A percentile compares a stretch with the other conserved stretches of the same genome.
These are phyloP conservation scores for Biscogniauxia mediterranea DNA, from an alignment of 2,329 filamentous ascomycete genomes.

Conservation along the genomic window DNA sequence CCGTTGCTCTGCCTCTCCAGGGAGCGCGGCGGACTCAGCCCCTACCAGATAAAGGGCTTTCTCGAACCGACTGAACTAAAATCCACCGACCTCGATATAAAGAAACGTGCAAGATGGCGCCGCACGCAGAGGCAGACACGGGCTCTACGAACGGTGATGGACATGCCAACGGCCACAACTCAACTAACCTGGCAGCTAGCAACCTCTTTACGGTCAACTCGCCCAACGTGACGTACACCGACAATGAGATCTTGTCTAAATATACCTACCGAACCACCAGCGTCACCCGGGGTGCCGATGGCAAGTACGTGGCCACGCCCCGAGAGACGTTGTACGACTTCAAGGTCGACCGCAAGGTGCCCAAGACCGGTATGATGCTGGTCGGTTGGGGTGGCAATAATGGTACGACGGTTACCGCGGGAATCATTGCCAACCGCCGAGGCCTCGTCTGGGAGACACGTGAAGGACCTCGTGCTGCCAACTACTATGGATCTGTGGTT, in stretches of 20 bases:
- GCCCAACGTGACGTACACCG: conserved; percentile 88
- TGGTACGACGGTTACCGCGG: conserved; percentile 92
- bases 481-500: conserved; percentile 97
- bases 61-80: conserved; percentile 27
- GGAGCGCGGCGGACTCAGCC: conserved; percentile 72
- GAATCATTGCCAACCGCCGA: conserved; percentile 92
- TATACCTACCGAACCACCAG: conserved; percentile 96
- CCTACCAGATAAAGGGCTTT: conserved; percentile 51
- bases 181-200: conserved; percentile 35
- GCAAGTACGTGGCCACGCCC: conserved; percentile 79
- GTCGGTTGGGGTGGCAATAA: conserved; percentile 99
- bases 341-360: conserved; percentile 91
- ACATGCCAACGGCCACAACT: conserved; percentile 36
- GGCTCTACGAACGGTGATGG: conserved; percentile 63
- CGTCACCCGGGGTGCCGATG: conserved; percentile 66
- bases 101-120: conserved; percentile 68
- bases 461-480: conserved; percentile 79
- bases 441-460: conserved; percentile 89
- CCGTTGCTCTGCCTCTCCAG: conserved; percentile 88
- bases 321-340: conserved; percentile 93
- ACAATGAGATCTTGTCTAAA: conserved; percentile 83
- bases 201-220: conserved; percentile 83
- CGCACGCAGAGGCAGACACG: conserved; percentile 70
- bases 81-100: conserved; percentile 14
- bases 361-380: conserved; percentile 94